Base-by-base conservation (phyloP, 331 rosid species). In the Pyrus hybrid region DNA sequence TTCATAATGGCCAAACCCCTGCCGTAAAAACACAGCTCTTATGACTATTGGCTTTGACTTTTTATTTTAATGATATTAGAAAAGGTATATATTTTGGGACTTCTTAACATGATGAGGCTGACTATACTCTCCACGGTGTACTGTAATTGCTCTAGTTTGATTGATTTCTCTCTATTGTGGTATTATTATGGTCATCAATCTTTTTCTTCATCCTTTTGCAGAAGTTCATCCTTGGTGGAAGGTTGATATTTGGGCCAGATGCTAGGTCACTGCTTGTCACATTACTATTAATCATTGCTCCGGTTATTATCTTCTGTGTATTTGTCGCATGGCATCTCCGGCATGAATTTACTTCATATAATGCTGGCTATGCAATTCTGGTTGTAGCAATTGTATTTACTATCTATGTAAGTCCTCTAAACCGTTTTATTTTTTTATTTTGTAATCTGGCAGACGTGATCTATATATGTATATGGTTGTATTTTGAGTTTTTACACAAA, bases 201-300 rank as follows among this genome's bases (percentile, higher is more conserved):
- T 69, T 63, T 82, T 69, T 63, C 33, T 58, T 20, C 68, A 32
- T 77, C 75, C 78, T 78, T 43, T 62, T 87, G 87, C 96, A 93
- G 97, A 93, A 88, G 71, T 91, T 93, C 89, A 66, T 89, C 70
- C 88, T 82, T 72, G 86, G 92, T 54, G 97, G 98, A 76, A 88
- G 98, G 85, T 74, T 93, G 82, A 83, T 91, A 80, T 91, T 91
- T 82, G 98, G 98, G 76, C 97, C 97, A 14, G 98, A 91, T 77
- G 97, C 93, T 51, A 87, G 89, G 81, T 91, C 98, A 69, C 79
- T 93, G 79, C 77, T 91, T 64, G 83, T 91, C 84, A 89, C 97
- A 37, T 67, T 93, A 80, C 53, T 90, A 78, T 83, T 93, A 88
- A 86, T 93, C 84, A 71, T 85, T 76, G 88, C 83, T 83, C 98